Evolutionary conservation across 805 yeast genomes (phyloP).

Genomic region (Hagleromyces aurorensis): DNA sequence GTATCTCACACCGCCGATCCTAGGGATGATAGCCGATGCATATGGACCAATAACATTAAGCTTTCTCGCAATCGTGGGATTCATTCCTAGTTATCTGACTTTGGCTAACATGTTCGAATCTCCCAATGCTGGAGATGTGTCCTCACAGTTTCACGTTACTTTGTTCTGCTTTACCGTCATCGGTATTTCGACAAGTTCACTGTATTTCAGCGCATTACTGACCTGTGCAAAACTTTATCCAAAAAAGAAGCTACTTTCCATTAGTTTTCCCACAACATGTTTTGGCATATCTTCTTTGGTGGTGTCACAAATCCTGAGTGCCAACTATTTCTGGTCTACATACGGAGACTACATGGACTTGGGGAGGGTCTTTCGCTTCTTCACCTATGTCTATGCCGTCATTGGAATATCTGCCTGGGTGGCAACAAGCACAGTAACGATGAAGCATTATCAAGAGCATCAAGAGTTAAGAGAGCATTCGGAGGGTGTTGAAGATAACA

Average conservation of each 20-base stretch:
- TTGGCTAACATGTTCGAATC: slow-evolving; percentile 36
- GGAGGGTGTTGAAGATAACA: no score
- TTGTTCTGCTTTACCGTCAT: slow-evolving; percentile 48
- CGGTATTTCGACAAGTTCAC: slow-evolving; percentile 66
- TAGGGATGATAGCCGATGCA: slow-evolving; percentile 79
- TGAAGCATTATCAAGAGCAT: slow-evolving; percentile 34
- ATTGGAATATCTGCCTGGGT: slow-evolving; percentile 56
- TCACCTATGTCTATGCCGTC: slow-evolving; percentile 45
- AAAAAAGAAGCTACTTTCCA: slow-evolving; percentile 64
- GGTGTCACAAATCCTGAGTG: slow-evolving; percentile 53
- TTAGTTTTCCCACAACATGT: slow-evolving; percentile 80
- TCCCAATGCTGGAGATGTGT: slow-evolving; percentile 14
- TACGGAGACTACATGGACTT: slow-evolving; percentile 35
- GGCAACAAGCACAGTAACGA: slow-evolving; percentile 55
- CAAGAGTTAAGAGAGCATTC: slow-evolving; percentile 2
- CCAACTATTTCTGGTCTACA: slow-evolving; percentile 34
- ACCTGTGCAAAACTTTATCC: slow-evolving; percentile 88
- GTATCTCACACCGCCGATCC: slow-evolving; percentile 73
- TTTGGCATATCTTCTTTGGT: slow-evolving; percentile 78
- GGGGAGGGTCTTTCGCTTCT: slow-evolving; percentile 42
- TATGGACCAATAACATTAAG: slow-evolving; percentile 75
- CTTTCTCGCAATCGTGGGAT: slow-evolving; percentile 48
- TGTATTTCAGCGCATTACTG: slow-evolving; percentile 61
- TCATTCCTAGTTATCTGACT: slow-evolving; percentile 58
- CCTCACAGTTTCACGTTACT: slow-evolving; percentile 28